Percentiles rank a stretch among this genome's conserved stretches.
phyloP scores from a whole-genome alignment of 257 asterid genomes.

The Apocynum venetum region DNA sequence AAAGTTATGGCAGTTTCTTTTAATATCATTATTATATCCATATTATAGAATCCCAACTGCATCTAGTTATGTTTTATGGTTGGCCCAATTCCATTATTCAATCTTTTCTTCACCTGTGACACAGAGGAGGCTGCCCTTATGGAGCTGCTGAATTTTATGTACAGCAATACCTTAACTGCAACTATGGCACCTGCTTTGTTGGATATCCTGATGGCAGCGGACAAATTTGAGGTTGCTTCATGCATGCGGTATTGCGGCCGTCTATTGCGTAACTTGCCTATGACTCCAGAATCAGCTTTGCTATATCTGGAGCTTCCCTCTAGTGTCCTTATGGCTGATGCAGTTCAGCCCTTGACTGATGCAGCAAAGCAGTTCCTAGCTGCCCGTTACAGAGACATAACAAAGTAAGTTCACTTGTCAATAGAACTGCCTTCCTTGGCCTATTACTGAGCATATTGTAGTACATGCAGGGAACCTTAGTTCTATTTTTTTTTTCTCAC shows the following conservation, averaged over 20 bases:
- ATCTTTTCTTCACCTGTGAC: conserved; percentile 26
- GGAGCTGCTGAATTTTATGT: conserved; percentile 97
- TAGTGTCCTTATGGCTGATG: conserved; percentile 79
- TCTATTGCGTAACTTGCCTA: conserved; percentile 67
- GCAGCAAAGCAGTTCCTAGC: conserved; percentile 86
- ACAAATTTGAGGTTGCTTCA: conserved; percentile 93
- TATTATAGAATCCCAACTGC: neutral
- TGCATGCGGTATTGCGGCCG: conserved; percentile 97
- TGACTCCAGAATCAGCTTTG: conserved; percentile 87
- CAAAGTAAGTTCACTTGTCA: conserved; percentile 48
- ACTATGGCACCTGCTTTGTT: conserved; percentile 70
- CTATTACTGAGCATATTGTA: neutral
- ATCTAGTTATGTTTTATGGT: neutral
- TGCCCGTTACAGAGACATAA: conserved; percentile 67
- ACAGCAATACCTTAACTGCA: conserved; percentile 66
- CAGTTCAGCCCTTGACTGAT: conserved; percentile 92
- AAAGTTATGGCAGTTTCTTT: neutral
- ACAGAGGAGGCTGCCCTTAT: conserved; percentile 97
- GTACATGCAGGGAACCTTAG: neutral
- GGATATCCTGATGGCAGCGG: conserved; percentile 98
- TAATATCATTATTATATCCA: neutral
- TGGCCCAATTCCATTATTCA: neutral
- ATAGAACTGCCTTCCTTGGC: neutral
- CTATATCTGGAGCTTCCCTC: conserved; percentile 91
- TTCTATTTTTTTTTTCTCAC: neutral